These are phyloP conservation scores for Neurospora crassa DNA, from an alignment of 2,329 filamentous ascomycete genomes.

Conservation along the genomic window DNA sequence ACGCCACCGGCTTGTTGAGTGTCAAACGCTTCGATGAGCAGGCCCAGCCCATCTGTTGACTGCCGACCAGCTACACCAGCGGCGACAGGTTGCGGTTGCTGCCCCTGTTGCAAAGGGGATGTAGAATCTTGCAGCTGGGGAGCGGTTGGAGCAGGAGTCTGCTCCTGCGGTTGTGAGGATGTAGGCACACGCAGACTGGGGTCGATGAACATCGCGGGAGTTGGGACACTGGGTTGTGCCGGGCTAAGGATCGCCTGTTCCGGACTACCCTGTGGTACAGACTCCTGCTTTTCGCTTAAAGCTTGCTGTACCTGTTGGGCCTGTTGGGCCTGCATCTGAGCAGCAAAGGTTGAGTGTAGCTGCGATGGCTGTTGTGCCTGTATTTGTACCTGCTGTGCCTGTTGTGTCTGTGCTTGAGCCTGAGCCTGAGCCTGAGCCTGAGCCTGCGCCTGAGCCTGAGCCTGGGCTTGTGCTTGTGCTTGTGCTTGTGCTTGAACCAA, in stretches of 20 bases:
- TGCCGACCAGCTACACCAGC: slow-evolving; percentile 1
- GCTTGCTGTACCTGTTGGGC: not conserved
- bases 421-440: not conserved
- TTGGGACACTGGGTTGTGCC: not conserved
- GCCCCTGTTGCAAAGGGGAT: not conserved
- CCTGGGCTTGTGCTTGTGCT: not conserved
- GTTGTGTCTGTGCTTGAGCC: not conserved
- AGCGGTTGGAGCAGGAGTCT: slow-evolving; percentile 13
- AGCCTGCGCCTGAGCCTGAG: not conserved
- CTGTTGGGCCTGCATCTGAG: not conserved
- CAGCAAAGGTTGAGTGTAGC: slow-evolving; percentile 3
- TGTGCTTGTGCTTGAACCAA: slow-evolving; percentile 6
- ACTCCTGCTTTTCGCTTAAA: not conserved
- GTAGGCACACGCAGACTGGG: slow-evolving; percentile 14
- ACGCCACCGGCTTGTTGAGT: slow-evolving; percentile 23
- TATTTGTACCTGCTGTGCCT: not conserved
- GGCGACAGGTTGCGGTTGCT: not conserved
- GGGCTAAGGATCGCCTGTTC: not conserved
- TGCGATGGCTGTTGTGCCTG: not conserved
- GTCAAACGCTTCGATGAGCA: slow-evolving; percentile 32
- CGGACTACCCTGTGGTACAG: not conserved
- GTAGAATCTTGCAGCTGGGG: not conserved
- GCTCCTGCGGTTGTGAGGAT: slow-evolving; percentile 14
- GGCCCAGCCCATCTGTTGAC: slow-evolving; percentile 27
- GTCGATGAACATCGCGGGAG: slow-evolving; percentile 17